A percentile compares a stretch with the other conserved stretches of the same genome.
Evolutionary conservation across 2,329 filamentous ascomycete species (phyloP).

Genomic region (Arthrobotrys iridis): DNA sequence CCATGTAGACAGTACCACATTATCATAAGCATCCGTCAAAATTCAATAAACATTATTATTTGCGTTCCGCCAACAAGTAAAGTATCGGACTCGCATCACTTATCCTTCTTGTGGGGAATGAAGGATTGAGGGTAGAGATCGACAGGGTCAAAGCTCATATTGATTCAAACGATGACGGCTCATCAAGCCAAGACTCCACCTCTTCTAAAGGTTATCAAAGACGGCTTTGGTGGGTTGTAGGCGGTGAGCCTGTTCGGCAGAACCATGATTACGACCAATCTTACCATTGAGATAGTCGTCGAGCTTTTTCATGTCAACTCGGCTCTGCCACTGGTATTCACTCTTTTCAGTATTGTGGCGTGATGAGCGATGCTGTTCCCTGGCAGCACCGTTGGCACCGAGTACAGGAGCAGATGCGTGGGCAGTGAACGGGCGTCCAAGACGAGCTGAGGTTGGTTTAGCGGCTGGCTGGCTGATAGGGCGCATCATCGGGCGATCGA

Average conservation of each 20-base stretch:
- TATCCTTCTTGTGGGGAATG: background rate
- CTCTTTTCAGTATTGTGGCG: conserved; percentile 10
- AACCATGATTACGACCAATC: background rate
- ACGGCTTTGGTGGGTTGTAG: conserved; percentile 3
- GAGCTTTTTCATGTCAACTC: conserved; percentile 2
- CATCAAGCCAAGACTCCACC: conserved; percentile 35
- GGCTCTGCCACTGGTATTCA: background rate
- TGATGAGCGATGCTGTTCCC: conserved; percentile 18
- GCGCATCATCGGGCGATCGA: conserved; percentile 31
- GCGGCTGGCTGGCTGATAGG: conserved; percentile 21
- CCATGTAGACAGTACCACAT: background rate
- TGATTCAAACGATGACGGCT: conserved; percentile 5
- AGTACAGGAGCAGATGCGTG: conserved; percentile 27
- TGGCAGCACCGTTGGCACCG: background rate
- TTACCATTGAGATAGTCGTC: conserved; percentile 9
- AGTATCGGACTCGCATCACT: no score
- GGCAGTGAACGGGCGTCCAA: conserved; percentile 29
- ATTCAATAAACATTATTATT: background rate
- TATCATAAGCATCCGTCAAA: background rate
- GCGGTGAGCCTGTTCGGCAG: conserved; percentile 1
- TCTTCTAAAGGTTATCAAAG: conserved; percentile 30
- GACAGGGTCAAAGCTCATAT: background rate
- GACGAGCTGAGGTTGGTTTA: background rate
- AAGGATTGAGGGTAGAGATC: background rate
- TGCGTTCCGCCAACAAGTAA: no score